phyloP scores from a whole-genome alignment of 164 flowering plant genomes.

The Cinnamomum chago region DNA sequence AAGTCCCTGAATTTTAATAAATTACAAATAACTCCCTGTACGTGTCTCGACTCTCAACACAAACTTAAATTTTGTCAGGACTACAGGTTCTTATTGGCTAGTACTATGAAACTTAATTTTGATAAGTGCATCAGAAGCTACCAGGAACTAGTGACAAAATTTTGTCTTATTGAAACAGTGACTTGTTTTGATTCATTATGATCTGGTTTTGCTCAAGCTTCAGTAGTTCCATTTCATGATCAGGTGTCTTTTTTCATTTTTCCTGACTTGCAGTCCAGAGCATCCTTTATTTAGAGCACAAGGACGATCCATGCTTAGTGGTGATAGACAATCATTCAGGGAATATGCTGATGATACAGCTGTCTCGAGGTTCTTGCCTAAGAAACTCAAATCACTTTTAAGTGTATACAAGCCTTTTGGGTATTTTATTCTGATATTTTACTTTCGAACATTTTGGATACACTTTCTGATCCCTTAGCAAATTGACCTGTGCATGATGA shows the following conservation, averaged over 20 bases:
- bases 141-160: background rate
- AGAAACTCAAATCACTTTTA: background rate
- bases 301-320: conserved; percentile 86
- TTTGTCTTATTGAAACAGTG: background rate
- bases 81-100: background rate
- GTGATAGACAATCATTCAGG: conserved; percentile 66
- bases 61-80: background rate
- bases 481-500: background rate
- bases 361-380: conserved; percentile 60
- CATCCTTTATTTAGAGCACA: conserved; percentile 85
- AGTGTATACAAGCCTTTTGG: background rate
- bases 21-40: no score
- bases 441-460: background rate
- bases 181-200: background rate
- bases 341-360: conserved; percentile 56
- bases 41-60: no score
- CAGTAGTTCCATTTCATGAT: background rate
- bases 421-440: background rate
- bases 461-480: background rate
- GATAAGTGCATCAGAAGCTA: background rate
- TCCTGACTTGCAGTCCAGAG: conserved; percentile 71
- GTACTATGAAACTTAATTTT: background rate
- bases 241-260: background rate
- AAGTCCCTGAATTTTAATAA: no score
- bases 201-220: background rate